Conservation (phyloP, 2,329 filamentous ascomycete genomes). For the Fusarium mundagurra region DNA sequence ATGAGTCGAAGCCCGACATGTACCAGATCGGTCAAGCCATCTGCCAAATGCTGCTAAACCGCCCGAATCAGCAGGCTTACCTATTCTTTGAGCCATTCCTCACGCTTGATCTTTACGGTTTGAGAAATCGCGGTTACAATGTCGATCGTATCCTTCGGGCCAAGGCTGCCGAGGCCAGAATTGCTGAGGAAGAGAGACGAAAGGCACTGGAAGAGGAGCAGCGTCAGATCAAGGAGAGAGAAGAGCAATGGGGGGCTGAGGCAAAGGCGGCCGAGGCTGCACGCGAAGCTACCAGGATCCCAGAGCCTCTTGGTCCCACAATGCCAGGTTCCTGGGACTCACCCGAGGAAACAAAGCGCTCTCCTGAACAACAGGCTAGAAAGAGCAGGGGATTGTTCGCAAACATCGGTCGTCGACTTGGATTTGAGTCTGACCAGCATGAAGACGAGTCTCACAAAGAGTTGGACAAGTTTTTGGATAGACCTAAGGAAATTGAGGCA, state of each 20-base stretch:
- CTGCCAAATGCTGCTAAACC: slow-evolving; percentile 79
- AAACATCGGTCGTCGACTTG: slow-evolving; percentile 72
- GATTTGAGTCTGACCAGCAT: slow-evolving; percentile 65
- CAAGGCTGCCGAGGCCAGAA: slow-evolving; percentile 86
- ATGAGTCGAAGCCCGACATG: slow-evolving; percentile 75
- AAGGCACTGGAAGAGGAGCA: slow-evolving; percentile 79
- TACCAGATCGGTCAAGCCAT: slow-evolving; percentile 93
- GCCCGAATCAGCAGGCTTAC: slow-evolving; percentile 88
- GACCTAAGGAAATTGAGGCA: slow-evolving; percentile 36
- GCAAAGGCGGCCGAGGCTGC: slow-evolving; percentile 54
- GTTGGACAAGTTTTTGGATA: slow-evolving; percentile 55
- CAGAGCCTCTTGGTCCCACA: slow-evolving; percentile 51
- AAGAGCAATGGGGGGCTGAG: slow-evolving; percentile 53
- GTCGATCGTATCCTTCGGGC: slow-evolving; percentile 92
- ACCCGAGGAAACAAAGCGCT: slow-evolving; percentile 59
- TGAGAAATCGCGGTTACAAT: slow-evolving; percentile 92
- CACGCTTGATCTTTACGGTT: slow-evolving; percentile 81
- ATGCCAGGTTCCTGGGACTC: slow-evolving; percentile 85
- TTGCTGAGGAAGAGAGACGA: slow-evolving; percentile 84
- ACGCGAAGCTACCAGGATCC: slow-evolving; percentile 53
- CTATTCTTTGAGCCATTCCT: slow-evolving; percentile 92
- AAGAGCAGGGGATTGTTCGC: slow-evolving; percentile 72
- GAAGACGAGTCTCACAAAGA: slow-evolving; percentile 55
- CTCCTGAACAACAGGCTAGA: slow-evolving; percentile 48
- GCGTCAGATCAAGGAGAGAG: slow-evolving; percentile 68